These are phyloP conservation scores for Xylaria sp. DNA, from an alignment of 2,329 filamentous ascomycete species.

Conservation along the genomic window DNA sequence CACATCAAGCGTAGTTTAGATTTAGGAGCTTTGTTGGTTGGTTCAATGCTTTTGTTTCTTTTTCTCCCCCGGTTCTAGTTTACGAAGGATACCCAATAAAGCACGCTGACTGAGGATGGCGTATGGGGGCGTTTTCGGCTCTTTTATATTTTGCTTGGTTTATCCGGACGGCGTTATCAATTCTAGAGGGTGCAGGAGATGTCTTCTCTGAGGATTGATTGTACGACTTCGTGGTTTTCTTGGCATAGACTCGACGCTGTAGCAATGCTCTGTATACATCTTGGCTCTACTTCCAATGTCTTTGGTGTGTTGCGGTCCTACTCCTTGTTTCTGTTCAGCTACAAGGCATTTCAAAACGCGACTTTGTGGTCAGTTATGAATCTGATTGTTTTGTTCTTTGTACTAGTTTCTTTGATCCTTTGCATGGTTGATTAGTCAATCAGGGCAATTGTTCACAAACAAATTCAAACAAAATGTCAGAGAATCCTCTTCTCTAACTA, in stretches of 20 bases:
- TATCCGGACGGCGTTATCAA: neutral
- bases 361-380: conserved; percentile 15
- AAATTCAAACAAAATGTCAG: conserved; percentile 17
- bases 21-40: neutral
- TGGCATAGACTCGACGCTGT: conserved; percentile 5
- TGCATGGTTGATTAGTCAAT: neutral
- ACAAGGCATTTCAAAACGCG: neutral
- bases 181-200: conserved; percentile 17
- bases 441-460: neutral
- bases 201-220: neutral
- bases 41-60: neutral
- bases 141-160: conserved; percentile 9
- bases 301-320: neutral
- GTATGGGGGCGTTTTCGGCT: conserved; percentile 25
- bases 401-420: neutral
- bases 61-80: conserved; percentile 5
- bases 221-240: neutral
- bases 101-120: conserved; percentile 7
- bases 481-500: conserved; percentile 4
- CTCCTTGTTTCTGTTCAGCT: conserved; percentile 8
- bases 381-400: conserved; percentile 25
- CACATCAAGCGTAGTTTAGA: neutral
- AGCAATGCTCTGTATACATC: conserved; percentile 9
- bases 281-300: neutral
- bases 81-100: conserved; percentile 35